Evolutionary conservation across 2,329 filamentous ascomycete species (phyloP).

Genomic region (Akanthomyces uredinophilus): DNA sequence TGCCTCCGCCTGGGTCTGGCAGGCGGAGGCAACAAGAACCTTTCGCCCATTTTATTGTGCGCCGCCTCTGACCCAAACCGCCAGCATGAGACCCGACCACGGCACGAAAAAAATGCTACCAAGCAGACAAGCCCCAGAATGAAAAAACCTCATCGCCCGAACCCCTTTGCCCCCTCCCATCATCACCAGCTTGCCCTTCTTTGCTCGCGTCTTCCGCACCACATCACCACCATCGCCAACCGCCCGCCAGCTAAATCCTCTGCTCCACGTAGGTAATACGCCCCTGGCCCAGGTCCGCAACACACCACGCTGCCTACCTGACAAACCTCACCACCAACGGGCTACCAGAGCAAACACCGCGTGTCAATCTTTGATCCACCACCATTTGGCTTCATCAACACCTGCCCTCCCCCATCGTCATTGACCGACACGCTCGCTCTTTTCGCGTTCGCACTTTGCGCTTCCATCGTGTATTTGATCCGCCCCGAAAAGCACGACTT

Average conservation of each 20-base stretch:
- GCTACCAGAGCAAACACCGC: conserved; percentile 13
- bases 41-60: conserved; percentile 22
- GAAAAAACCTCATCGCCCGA: conserved; percentile 25
- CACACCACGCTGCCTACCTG: conserved; percentile 10
- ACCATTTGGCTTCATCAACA: background rate
- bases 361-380: conserved; percentile 10
- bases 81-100: conserved; percentile 37
- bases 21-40: conserved; percentile 14
- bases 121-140: conserved; percentile 30
- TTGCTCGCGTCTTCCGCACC: conserved; percentile 13
- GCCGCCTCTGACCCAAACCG: conserved; percentile 33
- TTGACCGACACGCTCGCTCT: background rate
- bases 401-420: background rate
- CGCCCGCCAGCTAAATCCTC: conserved; percentile 6
- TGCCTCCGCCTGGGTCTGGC: background rate
- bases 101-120: conserved; percentile 26
- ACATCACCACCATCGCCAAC: conserved; percentile 18
- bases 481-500: background rate
- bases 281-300: conserved; percentile 9
- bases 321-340: conserved; percentile 3
- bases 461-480: background rate
- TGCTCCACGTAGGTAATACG: conserved; percentile 15
- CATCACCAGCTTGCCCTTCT: conserved; percentile 15
- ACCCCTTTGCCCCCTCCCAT: conserved; percentile 16
- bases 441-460: background rate